phyloP scores from a whole-genome alignment of 495 filamentous ascomycete species.

The Trichoderma gamsii region DNA sequence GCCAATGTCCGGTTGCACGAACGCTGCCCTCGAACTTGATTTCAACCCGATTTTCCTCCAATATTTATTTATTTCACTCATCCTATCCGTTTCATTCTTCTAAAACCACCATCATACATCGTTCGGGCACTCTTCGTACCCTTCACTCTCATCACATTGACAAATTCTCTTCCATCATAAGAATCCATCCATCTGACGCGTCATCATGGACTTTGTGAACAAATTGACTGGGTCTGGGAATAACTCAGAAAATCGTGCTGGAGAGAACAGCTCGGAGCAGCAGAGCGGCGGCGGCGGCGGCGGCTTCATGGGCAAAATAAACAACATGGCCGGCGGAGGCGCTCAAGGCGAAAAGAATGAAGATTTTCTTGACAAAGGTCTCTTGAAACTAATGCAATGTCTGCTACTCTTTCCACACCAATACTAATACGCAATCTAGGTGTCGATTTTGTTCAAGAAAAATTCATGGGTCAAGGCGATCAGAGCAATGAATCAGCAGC shows the following conservation, averaged over 20 bases:
- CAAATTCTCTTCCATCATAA: too few species aligned
- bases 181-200: too few species aligned
- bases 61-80: too few species aligned
- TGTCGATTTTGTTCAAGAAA: conserved; percentile 62
- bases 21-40: too few species aligned
- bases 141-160: too few species aligned
- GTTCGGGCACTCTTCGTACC: too few species aligned
- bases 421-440: conserved; percentile 32
- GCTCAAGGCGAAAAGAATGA: conserved; percentile 63
- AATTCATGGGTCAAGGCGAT: conserved; percentile 54
- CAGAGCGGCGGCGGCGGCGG: conserved; percentile 22
- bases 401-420: not conserved
- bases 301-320: conserved; percentile 53
- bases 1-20: too few species aligned
- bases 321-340: conserved; percentile 58
- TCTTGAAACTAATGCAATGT: conserved; percentile 20
- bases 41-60: too few species aligned
- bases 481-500: conserved; percentile 65
- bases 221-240: conserved; percentile 14
- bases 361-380: conserved; percentile 58
- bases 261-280: not conserved
- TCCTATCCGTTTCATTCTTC: too few species aligned
- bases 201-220: conserved; percentile 14
- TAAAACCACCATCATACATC: too few species aligned
- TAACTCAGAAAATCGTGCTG: not conserved